Conservation (phyloP, 768 basidiomycete species). For the Royoungia palumana region DNA sequence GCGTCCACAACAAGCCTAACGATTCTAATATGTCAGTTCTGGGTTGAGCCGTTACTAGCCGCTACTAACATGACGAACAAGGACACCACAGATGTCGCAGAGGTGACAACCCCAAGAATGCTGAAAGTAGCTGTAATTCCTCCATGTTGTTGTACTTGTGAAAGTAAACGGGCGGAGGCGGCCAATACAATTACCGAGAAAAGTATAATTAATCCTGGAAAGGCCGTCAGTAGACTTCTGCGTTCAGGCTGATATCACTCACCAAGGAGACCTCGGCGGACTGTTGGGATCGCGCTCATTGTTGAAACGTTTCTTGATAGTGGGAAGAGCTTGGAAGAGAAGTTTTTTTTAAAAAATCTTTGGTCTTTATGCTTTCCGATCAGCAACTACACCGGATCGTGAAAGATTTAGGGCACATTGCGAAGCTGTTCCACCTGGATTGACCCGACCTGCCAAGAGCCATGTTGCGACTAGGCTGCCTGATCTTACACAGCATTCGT, state of each 20-base stretch:
- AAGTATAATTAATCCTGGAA: conserved; percentile 12
- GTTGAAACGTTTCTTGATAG: neutral
- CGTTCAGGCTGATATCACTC: neutral
- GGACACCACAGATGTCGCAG: conserved; percentile 27
- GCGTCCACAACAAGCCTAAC: conserved; percentile 36
- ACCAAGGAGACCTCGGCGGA: conserved; percentile 25
- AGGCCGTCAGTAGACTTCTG: conserved; percentile 1
- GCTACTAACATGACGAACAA: conserved; percentile 27
- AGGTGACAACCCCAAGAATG: conserved; percentile 29
- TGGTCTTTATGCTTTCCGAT: conserved; percentile 11
- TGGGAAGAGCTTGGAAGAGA: neutral
- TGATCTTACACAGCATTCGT: too few relatives aligned
- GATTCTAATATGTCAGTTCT: neutral
- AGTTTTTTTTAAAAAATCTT: neutral
- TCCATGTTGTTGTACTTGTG: conserved; percentile 13
- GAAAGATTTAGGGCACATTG: too few relatives aligned
- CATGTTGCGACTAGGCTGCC: too few relatives aligned
- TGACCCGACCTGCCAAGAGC: too few relatives aligned
- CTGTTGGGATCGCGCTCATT: conserved; percentile 11
- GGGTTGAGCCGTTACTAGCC: neutral
- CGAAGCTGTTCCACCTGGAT: too few relatives aligned
- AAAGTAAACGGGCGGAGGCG: conserved; percentile 27
- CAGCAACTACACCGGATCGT: too few relatives aligned
- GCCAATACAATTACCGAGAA: conserved; percentile 33
- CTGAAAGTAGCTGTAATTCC: conserved; percentile 17